phyloP scores from a whole-genome alignment of 768 basidiomycete genomes.

The Tylopilus plumbeoviolaceoides region DNA sequence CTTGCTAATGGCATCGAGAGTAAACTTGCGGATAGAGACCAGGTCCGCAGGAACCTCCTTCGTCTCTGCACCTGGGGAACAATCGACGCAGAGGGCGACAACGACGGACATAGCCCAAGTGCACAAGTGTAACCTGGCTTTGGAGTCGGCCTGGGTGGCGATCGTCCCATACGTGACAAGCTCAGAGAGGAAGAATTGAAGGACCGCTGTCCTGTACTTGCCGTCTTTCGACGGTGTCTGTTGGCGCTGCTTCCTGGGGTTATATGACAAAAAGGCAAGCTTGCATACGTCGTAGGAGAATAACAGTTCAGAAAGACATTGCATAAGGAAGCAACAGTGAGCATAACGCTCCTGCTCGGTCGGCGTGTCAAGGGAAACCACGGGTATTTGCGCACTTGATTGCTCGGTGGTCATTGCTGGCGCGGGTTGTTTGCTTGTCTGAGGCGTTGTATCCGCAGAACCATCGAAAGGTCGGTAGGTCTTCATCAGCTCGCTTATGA shows the following conservation, averaged over 20 bases:
- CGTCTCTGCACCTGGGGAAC: slow-evolving; percentile 53
- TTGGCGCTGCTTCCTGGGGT: slow-evolving; percentile 53
- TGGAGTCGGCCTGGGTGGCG: slow-evolving; percentile 53
- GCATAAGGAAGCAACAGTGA: slow-evolving; percentile 84
- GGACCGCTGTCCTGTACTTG: slow-evolving; percentile 61
- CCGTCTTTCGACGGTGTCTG: slow-evolving; percentile 64
- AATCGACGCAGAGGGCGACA: slow-evolving; percentile 91
- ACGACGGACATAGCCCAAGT: slow-evolving; percentile 89
- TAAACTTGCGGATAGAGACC: slow-evolving; percentile 85
- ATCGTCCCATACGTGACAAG: slow-evolving; percentile 76
- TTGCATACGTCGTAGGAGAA: slow-evolving; percentile 95
- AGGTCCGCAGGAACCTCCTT: slow-evolving; percentile 80
- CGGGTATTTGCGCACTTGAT: slow-evolving; percentile 14
- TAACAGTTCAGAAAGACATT: slow-evolving; percentile 85
- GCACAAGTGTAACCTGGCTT: slow-evolving; percentile 59
- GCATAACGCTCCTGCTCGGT: slow-evolving; percentile 32
- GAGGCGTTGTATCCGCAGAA: slow-evolving; percentile 15
- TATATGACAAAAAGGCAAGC: slow-evolving; percentile 76
- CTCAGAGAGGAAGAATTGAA: slow-evolving; percentile 80
- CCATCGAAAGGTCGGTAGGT: slow-evolving; percentile 48
- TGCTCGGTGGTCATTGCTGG: slow-evolving; percentile 10
- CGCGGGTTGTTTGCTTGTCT: slow-evolving; percentile 13
- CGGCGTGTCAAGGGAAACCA: slow-evolving; percentile 8
- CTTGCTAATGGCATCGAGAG: slow-evolving; percentile 84
- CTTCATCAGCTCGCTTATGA: slow-evolving; percentile 67